A percentile compares a stretch with the other conserved stretches of the same genome.
These are phyloP conservation scores for Ustilago bromivora DNA, from an alignment of 1,284 basidiomycete genomes.

Conservation along the genomic window DNA sequence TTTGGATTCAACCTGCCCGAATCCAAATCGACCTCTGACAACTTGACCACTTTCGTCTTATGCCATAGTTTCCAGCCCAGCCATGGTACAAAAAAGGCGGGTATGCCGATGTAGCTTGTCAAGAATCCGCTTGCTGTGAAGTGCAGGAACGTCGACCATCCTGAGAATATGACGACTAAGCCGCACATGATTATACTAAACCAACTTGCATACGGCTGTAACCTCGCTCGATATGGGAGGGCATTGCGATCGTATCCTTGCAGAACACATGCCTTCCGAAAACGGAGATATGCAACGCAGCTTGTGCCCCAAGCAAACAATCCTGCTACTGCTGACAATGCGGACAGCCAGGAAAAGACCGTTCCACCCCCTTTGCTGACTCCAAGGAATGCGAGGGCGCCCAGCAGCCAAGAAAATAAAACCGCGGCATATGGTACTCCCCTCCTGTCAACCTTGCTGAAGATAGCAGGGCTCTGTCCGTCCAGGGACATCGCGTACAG, in stretches of 20 bases:
- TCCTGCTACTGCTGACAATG: constrained; percentile 77
- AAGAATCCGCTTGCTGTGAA: constrained; percentile 76
- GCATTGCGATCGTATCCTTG: constrained; percentile 75
- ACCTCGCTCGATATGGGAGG: constrained; percentile 72
- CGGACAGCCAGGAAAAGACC: constrained; percentile 76
- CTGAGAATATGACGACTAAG: constrained; percentile 69
- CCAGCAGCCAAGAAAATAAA: constrained; percentile 78
- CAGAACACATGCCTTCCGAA: constrained; percentile 76
- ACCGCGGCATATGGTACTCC: constrained; percentile 84
- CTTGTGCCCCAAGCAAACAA: constrained; percentile 86
- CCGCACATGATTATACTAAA: constrained; percentile 50
- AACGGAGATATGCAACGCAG: constrained; percentile 80
- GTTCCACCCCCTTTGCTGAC: constrained; percentile 67
- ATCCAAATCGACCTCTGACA: constrained; percentile 73
- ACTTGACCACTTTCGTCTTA: constrained; percentile 70
- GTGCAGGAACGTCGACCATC: constrained; percentile 69
- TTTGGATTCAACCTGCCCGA: constrained; percentile 70
- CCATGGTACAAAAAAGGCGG: constrained; percentile 81
- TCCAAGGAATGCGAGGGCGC: constrained; percentile 76
- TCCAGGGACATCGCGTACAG: constrained; percentile 79
- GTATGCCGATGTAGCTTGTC: constrained; percentile 81
- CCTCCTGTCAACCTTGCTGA: constrained; percentile 76
- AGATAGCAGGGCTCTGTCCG: constrained; percentile 81
- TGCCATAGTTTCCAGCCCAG: constrained; percentile 74
- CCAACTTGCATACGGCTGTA: constrained; percentile 68